These are phyloP conservation scores for Xylaria longipes DNA, from an alignment of 495 filamentous ascomycete species.

Conservation along the genomic window DNA sequence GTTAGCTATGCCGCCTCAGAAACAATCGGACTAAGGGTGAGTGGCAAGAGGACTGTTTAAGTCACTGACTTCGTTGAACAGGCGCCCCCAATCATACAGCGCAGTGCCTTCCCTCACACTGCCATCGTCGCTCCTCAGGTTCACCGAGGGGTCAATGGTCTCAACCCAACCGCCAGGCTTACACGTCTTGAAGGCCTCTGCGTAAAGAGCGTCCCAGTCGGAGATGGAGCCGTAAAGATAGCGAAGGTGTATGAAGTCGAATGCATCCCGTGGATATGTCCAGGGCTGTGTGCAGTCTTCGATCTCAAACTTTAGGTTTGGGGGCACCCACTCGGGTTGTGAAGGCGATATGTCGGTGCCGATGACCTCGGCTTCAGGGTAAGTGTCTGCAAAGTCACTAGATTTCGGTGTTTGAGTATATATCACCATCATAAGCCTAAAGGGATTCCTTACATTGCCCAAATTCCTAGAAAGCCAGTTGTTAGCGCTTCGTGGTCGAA, in stretches of 20 bases:
- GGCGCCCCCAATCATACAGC: conserved; percentile 30
- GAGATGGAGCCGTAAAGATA: conserved; percentile 60
- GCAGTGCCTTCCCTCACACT: conserved; percentile 30
- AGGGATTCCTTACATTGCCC: conserved; percentile 44
- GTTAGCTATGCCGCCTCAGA: background rate
- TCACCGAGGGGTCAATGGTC: conserved; percentile 31
- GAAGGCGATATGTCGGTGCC: conserved; percentile 63
- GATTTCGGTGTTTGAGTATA: background rate
- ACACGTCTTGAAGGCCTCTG: conserved; percentile 27
- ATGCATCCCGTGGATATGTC: conserved; percentile 57
- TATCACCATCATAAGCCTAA: background rate
- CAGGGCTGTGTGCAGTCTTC: conserved; percentile 64
- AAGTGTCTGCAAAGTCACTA: conserved; percentile 61
- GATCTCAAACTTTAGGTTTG: conserved; percentile 63
- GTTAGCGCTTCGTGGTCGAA: conserved; percentile 39
- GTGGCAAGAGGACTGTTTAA: background rate
- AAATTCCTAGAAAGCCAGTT: conserved; percentile 40
- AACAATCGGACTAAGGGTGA: background rate
- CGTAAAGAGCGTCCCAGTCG: conserved; percentile 59
- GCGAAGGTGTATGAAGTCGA: conserved; percentile 72
- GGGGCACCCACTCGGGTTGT: conserved; percentile 56
- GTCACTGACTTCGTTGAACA: conserved; percentile 30
- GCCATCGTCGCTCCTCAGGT: conserved; percentile 37
- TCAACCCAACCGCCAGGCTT: conserved; percentile 41
- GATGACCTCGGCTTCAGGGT: conserved; percentile 57